These are phyloP conservation scores for Saccharomycopsis fibuligera DNA, from an alignment of 805 yeast species.

Conservation along the genomic window DNA sequence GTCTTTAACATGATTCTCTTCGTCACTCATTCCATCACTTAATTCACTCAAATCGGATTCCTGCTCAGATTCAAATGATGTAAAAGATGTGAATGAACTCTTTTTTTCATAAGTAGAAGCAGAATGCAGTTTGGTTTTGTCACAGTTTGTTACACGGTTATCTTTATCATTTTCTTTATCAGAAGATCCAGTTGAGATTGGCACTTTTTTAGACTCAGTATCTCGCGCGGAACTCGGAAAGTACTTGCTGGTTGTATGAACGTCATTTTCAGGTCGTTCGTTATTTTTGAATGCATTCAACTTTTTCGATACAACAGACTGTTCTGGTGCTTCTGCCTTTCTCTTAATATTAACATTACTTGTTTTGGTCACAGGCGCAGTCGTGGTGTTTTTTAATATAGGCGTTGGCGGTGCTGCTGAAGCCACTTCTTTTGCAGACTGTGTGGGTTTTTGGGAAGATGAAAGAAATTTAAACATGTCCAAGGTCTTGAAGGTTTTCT, in stretches of 20 bases:
- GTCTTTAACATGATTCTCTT: neutral
- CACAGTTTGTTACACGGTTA: neutral
- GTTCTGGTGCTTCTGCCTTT: neutral
- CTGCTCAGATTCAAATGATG: neutral
- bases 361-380: neutral
- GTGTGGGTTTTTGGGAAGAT: neutral
- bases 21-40: neutral
- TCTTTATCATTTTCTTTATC: neutral
- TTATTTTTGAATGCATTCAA: neutral
- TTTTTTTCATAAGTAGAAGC: neutral
- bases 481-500: slow-evolving; percentile 4
- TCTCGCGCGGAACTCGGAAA: too few relatives aligned
- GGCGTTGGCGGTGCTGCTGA: neutral
- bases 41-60: neutral
- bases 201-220: too few relatives aligned
- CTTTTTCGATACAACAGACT: neutral
- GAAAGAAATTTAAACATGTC: slow-evolving; percentile 8
- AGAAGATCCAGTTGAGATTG: neutral
- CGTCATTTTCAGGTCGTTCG: neutral
- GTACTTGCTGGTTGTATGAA: neutral
- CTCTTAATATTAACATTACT: neutral
- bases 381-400: neutral
- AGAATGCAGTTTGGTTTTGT: neutral
- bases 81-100: neutral
- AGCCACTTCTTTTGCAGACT: neutral